These are phyloP conservation scores for Elymus sibiricus DNA, from an alignment of 176 grass and related monocot genomes.

Conservation along the genomic window DNA sequence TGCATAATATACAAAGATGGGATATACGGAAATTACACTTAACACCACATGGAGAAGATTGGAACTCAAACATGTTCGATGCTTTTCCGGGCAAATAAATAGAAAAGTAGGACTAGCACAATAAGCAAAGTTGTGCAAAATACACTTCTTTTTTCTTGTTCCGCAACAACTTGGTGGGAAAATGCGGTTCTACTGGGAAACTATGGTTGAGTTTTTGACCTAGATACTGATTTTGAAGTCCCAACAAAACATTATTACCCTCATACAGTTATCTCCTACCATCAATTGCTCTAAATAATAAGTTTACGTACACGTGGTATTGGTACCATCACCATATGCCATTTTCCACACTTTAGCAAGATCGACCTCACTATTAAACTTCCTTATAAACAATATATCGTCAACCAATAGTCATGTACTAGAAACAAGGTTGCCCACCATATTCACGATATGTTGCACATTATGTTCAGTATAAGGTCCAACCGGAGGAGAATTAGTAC, in stretches of 20 bases:
- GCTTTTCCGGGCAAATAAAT: too few species aligned
- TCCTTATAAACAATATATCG: constrained; percentile 35
- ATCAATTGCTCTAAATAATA: constrained; percentile 13
- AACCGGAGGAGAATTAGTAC: not conserved
- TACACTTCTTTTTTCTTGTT: too few species aligned
- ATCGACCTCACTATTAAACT: constrained; percentile 54
- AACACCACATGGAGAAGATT: not conserved
- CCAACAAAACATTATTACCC: not conserved
- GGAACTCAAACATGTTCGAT: too few species aligned
- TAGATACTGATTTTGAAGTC: not conserved
- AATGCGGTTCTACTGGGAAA: too few species aligned
- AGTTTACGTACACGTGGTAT: constrained; percentile 15
- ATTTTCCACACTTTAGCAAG: constrained; percentile 62
- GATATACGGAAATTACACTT: not conserved
- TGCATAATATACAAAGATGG: not conserved
- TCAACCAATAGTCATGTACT: constrained; percentile 30
- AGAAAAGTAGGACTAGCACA: too few species aligned
- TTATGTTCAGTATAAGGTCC: not conserved
- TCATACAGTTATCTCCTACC: constrained; percentile 5
- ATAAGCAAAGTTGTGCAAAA: too few species aligned
- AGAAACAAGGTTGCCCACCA: not conserved
- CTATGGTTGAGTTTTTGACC: too few species aligned
- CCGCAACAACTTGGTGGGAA: too few species aligned
- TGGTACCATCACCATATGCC: constrained; percentile 23
- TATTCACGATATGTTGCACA: not conserved